Evolutionary conservation across 306 rosid genomes (phyloP).

Genomic region (Cicer judaicum): DNA sequence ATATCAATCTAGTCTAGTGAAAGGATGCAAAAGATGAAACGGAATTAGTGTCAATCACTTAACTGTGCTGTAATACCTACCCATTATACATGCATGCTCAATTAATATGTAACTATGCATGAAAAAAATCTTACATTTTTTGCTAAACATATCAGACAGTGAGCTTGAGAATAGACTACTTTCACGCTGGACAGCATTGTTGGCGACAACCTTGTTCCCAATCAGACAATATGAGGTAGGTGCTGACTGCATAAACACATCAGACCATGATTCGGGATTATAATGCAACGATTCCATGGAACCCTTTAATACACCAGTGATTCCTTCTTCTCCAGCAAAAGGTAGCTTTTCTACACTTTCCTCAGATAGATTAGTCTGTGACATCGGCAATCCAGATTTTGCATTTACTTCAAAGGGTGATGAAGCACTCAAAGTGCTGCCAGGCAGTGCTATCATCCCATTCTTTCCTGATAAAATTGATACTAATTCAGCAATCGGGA

Average conservation of each 20-base stretch:
- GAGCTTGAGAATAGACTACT: constrained; percentile 81
- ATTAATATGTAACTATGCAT: constrained; percentile 3
- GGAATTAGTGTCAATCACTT: constrained; percentile 18
- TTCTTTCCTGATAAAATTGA: constrained; percentile 52
- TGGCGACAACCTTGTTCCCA: constrained; percentile 54
- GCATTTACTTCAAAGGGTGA: constrained; percentile 48
- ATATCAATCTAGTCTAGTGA: background rate
- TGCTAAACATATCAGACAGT: constrained; percentile 66
- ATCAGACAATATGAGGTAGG: constrained; percentile 60
- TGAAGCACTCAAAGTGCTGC: constrained; percentile 54
- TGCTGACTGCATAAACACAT: constrained; percentile 51
- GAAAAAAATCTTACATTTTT: constrained; percentile 64
- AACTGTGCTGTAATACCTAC: constrained; percentile 12
- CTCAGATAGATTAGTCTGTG: constrained; percentile 48
- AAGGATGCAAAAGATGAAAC: background rate
- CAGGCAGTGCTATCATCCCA: constrained; percentile 51
- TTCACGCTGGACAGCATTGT: constrained; percentile 57
- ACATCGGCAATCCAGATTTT: constrained; percentile 51
- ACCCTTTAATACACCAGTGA: constrained; percentile 47
- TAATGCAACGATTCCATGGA: constrained; percentile 53
- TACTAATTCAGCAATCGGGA: constrained; percentile 17
- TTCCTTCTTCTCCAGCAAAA: constrained; percentile 51
- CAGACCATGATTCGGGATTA: constrained; percentile 55
- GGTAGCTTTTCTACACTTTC: constrained; percentile 46
- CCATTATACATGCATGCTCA: constrained; percentile 24